These are phyloP conservation scores for Monosporozyma unispora DNA, from an alignment of 805 yeast species.

Conservation along the genomic window DNA sequence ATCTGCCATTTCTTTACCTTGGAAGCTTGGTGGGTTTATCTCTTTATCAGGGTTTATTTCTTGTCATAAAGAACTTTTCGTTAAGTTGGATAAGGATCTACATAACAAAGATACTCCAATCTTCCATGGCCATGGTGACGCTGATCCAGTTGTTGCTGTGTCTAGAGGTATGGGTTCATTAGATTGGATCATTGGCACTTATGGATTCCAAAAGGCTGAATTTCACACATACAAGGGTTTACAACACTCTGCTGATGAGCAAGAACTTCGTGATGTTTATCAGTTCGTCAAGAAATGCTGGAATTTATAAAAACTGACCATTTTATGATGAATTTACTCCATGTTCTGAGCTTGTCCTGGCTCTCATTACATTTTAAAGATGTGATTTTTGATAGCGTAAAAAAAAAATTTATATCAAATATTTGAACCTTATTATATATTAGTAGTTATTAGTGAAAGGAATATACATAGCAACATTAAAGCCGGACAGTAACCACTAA, in stretches of 20 bases:
- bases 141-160: constrained; percentile 55
- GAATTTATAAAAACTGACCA: neutral
- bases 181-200: constrained; percentile 33
- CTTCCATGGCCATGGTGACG: constrained; percentile 82
- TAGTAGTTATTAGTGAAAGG: neutral
- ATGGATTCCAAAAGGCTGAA: constrained; percentile 38
- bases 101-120: constrained; percentile 58
- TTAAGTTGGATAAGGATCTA: constrained; percentile 13
- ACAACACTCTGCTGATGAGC: constrained; percentile 58
- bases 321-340: neutral
- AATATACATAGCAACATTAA: neutral
- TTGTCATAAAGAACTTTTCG: constrained; percentile 9
- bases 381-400: neutral
- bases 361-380: neutral
- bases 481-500: neutral
- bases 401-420: neutral
- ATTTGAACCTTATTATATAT: neutral
- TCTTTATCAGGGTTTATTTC: constrained; percentile 63
- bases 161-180: constrained; percentile 30
- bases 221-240: constrained; percentile 54
- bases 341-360: neutral
- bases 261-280: constrained; percentile 52
- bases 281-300: constrained; percentile 31
- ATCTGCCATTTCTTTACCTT: constrained; percentile 41
- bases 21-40: constrained; percentile 69